Evolutionary conservation across 1,284 basidiomycete species (phyloP), one percentile per base, ranked within the genome.

Genomic region (Abortiporus biennis): DNA sequence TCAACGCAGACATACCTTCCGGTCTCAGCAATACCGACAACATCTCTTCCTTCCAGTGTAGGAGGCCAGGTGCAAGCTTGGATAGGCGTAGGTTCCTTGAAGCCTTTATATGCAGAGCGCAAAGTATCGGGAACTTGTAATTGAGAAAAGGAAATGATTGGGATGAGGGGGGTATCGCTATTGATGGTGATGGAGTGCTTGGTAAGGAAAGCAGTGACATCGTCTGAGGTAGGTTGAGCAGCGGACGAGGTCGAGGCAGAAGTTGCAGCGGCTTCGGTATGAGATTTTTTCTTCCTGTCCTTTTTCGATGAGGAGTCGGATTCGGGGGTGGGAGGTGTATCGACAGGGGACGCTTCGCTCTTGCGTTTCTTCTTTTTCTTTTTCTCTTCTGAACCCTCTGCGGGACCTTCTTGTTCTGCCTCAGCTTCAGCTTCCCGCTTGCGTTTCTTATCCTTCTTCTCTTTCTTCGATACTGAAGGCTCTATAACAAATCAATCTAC

Each of bases 11-110:
- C 44, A 47, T 62, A 82, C 81, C 80, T 92, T 53, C 94, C 96
- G 1, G 95, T 99, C 71, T 99, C 94, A 12, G 96, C 95, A 49
- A 99, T 93, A 46, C 95, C 95, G 25, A 99, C 85, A 0, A 96
- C 89, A 61, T 98, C 93, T 21, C 76, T 74, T 3, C 90, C 88
- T 40, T 76, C 72, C 22, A 98, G 68, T 4, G 91, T 77, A 15
- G 90, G 82, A 3, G 93, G 92, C 95, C 95, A 99, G 24, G 93
- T 85, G 56, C 92, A 96, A 3, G 92, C 85, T 63, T 99, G 95
- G 46, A 99, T 94, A 0, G 95, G 92, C 0, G 94, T 96, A 0
- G 96, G 96, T 54, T 88, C 82, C 45, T 82, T 77, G 69, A 95
- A 99, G 6, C 72, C 66, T 45, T 63, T 65, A 47, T 92, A 84